Evolutionary conservation across 495 filamentous ascomycete genomes (phyloP), one percentile per base, ranked within the genome.

Genomic region (Bacidia rubella): DNA sequence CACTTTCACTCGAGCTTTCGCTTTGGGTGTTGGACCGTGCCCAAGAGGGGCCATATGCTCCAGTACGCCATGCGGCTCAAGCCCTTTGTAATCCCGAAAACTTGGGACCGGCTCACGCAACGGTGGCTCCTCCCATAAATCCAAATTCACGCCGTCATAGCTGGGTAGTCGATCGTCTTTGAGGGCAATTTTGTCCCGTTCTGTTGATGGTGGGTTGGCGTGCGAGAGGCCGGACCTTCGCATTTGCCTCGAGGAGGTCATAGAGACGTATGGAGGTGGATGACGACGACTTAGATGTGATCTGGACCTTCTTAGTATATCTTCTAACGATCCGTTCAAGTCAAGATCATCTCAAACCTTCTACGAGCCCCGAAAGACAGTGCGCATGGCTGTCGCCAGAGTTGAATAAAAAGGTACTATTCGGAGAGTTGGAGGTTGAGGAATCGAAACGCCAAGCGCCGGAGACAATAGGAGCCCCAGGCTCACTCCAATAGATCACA

Each of bases 41-140:
- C 84, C 84, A 3, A 88, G 66, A 24, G 84, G 76, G 39, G 74
- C 75, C 83, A 88, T 87, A 57, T 77, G 75, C 63, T 79, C 79
- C 11, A 85, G 65, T 3, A 85, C 81, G 47, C 80, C 80, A 57
- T 78, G 71, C 25, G 79, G 68, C 55, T 79, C 67, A 57, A 79
- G 69, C 54, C 74, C 80, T 43, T 60, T 58, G 60, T 75, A 66
- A 52, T 90, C 87, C 64, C 76, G 72, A 63, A 80, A 90, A 56
- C 82, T 86, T 1, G 87, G 76, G 23, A 64, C 66, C 55, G 83
- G 80, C 24, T 71, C 67, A 56, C 80, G 75, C 35, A 82, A 57
- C 5, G 78, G 71, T 2, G 87, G 87, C 66, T 93, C 87, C 42
- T 75, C 65, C 86, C 87, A 90, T 42, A 71, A 68, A 63, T 76